Base-by-base conservation (phyloP, 2,329 filamentous ascomycete genomes). In the Hypoxylon sp. region DNA sequence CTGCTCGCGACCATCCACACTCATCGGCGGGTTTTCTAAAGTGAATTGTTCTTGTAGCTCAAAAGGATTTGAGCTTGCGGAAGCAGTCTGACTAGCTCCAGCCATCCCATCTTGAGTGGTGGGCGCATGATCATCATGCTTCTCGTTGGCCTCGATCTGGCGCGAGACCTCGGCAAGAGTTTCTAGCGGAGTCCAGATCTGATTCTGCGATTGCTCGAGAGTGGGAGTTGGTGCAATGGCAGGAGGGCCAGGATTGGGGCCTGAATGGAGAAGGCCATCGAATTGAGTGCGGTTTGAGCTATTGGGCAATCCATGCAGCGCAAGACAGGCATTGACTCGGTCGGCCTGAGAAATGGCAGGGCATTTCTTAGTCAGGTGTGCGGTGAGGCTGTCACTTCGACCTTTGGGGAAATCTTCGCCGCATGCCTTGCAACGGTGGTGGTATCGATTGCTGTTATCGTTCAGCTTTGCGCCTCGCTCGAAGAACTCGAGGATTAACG, bases 401-500 rank as follows among this genome's bases (percentile, higher is more conserved):
- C 94, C 94, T 78, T 97, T 97, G 69, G 93, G 92, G 70, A 97
- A 97, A 79, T 92, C 91, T 80, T 96, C 92, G 72, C 93, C 93
- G 79, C 93, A 97, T 72, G 90, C 86, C 79, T 92, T 95, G 87
- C 94, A 97, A 11, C 92, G 96, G 77, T 97, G 93, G 74, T 93
- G 90, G 77, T 98, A 98, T 64, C 94, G 89, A 79, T 97, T 97
- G 83, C 93, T 96, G 71, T 92, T 91, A 81, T 97, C 93, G 77
- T 91, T 89, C 75, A 97, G 87, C 82, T 97, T 97, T 41, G 89
- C 87, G 9, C 94, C 94, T 73, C 94, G 89, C 79, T 93, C 89
- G 80, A 97, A 98, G 84, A 93, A 96, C 81, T 95, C 90, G 79
- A 93, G 86, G 79, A 97, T 94, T 73, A 97, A 85, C 74, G 90